Conservation (phyloP, 371 early-diverging fungal genomes). For the Aphelidium insulamus region DNA sequence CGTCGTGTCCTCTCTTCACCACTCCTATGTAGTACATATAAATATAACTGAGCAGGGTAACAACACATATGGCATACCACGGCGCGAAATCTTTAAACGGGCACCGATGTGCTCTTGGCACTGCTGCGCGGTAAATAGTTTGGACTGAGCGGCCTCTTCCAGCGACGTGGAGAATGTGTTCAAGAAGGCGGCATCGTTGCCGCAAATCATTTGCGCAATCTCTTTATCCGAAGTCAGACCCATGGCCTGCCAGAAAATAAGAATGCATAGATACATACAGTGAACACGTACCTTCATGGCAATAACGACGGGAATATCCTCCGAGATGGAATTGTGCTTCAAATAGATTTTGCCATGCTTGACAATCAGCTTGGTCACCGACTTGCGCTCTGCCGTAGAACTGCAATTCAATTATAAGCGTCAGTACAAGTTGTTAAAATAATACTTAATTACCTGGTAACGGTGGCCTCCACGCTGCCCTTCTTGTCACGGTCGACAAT, state of each 20-base stretch:
- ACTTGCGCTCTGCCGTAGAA: conserved; percentile 93
- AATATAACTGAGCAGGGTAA: too few relatives aligned
- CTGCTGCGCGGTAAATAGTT: conserved; percentile 71
- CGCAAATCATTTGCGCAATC: conserved; percentile 83
- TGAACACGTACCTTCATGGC: conserved; percentile 32
- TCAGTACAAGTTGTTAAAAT: neutral
- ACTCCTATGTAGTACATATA: too few relatives aligned
- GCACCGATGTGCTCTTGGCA: conserved; percentile 78
- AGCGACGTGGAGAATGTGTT: conserved; percentile 70
- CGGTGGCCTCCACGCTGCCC: conserved; percentile 60
- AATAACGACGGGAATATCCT: conserved; percentile 82
- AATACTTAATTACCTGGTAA: conserved; percentile 29
- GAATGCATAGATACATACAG: neutral
- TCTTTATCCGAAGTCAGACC: conserved; percentile 91
- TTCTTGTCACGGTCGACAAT: conserved; percentile 82
- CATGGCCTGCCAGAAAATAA: conserved; percentile 39
- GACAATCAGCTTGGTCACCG: conserved; percentile 76
- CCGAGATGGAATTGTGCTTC: conserved; percentile 82
- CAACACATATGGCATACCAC: too few relatives aligned
- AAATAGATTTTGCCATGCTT: conserved; percentile 65
- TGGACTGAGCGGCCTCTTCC: conserved; percentile 58
- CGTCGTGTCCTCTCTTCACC: too few relatives aligned
- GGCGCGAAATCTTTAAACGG: conserved; percentile 43
- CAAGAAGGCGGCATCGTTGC: conserved; percentile 55
- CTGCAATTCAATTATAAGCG: conserved; percentile 12